These are phyloP conservation scores for Tuber microsphaerosporum DNA, from an alignment of 495 filamentous ascomycete genomes.

Conservation along the genomic window DNA sequence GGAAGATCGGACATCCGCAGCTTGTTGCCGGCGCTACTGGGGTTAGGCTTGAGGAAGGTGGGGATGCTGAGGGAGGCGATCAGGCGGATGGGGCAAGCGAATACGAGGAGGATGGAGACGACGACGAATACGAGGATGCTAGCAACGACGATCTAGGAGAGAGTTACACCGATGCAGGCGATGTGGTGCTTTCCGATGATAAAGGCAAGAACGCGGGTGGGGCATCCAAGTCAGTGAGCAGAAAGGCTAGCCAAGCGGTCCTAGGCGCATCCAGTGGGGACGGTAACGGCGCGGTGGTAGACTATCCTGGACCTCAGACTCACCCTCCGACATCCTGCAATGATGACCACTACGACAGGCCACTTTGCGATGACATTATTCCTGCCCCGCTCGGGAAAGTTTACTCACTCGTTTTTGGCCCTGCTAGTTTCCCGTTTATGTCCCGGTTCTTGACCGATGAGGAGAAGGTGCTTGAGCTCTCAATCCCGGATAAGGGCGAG, in stretches of 20 bases:
- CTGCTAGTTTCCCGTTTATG: constrained; percentile 69
- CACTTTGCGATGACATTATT: constrained; percentile 77
- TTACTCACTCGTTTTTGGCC: constrained; percentile 79
- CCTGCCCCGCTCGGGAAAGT: constrained; percentile 86
- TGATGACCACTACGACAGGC: constrained; percentile 77
- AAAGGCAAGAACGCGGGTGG: constrained; percentile 59
- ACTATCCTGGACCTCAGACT: constrained; percentile 80
- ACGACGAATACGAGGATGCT: constrained; percentile 57
- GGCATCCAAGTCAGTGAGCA: constrained; percentile 51
- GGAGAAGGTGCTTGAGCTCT: constrained; percentile 79
- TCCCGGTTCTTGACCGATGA: constrained; percentile 75
- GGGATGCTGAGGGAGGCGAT: constrained; percentile 40
- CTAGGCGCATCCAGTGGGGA: constrained; percentile 48
- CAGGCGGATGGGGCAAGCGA: constrained; percentile 47
- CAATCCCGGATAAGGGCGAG: constrained; percentile 51
- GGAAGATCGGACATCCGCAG: constrained; percentile 90
- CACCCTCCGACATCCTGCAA: constrained; percentile 79
- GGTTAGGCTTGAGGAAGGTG: constrained; percentile 63
- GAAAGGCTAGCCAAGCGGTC: constrained; percentile 62
- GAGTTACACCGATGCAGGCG: constrained; percentile 69
- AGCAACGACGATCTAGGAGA: constrained; percentile 60
- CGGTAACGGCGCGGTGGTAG: constrained; percentile 49
- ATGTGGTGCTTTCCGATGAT: constrained; percentile 55
- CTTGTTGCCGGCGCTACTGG: constrained; percentile 84
- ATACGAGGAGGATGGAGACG: constrained; percentile 54